A percentile compares a stretch with the other conserved stretches of the same genome.
These are phyloP conservation scores for Pugionium cornutum DNA, from an alignment of 345 rosid species.

Conservation along the genomic window DNA sequence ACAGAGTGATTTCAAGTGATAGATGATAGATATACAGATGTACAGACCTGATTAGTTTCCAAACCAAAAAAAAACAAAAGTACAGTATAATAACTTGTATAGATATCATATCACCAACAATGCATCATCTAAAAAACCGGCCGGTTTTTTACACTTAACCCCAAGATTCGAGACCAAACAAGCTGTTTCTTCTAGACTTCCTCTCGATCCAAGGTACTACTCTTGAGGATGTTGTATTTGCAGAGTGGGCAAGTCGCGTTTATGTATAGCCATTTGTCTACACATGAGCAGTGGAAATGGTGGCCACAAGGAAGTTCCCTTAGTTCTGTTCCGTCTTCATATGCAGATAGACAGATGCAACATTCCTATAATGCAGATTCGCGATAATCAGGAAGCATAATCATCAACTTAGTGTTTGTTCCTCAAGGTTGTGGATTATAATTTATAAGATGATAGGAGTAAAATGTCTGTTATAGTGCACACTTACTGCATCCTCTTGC, in stretches of 20 bases:
- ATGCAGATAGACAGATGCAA: conserved; percentile 90
- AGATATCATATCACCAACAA: conserved; percentile 37
- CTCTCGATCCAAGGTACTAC: conserved; percentile 61
- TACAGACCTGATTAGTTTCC: conserved; percentile 37
- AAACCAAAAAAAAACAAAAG: conserved; percentile 25
- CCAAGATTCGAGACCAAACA: conserved; percentile 27
- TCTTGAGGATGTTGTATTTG: conserved; percentile 93
- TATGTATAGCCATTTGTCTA: conserved; percentile 92
- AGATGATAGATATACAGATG: conserved; percentile 31
- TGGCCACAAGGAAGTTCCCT: conserved; percentile 94
- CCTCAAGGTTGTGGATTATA: not conserved
- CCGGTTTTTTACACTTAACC: conserved; percentile 19
- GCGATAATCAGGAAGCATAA: not conserved
- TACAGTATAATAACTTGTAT: conserved; percentile 25
- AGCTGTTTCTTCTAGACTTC: conserved; percentile 55
- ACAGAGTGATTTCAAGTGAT: conserved; percentile 18
- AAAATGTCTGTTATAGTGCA: conserved; percentile 1
- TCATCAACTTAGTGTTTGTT: not conserved
- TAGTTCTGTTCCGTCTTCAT: conserved; percentile 92
- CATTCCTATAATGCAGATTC: conserved; percentile 61
- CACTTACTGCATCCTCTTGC: conserved; percentile 79
- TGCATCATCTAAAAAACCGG: conserved; percentile 30
- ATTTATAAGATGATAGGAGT: not conserved
- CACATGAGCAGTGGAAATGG: conserved; percentile 91
- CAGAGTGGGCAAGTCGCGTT: conserved; percentile 98